Base-by-base conservation (phyloP, 257 asterid genomes). In the Paraleonurus japonicus region DNA sequence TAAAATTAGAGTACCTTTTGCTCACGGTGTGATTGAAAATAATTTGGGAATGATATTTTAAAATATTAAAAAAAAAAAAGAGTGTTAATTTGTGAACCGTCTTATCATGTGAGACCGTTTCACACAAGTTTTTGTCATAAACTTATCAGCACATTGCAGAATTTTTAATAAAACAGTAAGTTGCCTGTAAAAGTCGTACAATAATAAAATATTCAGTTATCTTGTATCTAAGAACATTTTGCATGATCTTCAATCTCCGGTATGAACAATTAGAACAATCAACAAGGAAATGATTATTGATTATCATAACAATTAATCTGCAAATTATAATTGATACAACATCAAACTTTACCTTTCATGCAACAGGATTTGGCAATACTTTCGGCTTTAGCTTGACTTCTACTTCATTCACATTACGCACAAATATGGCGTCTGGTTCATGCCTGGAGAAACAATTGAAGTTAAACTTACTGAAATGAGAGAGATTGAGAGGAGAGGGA, bases 381-480 rank as follows among this genome's bases (percentile, higher is more conserved):
- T 86, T 94, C 1, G 97, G 97, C 85, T 94, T 94, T 53, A 96
- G 96, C 86, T 85, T 91, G 53, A 89, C 96, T 84, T 91, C 98
- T 11, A 94, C 96, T 88, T 94, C 99, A 59, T 88, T 89, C 69
- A 91, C 96, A 22, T 86, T 85, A 19, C 99, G 96, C 19, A 94
- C 88, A 33, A 81, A 86, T 74, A 91, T 88, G 61, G 92, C 81
- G 66, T 94, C 99, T 2, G 96, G 95, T 62, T 89, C 98, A 61
- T 94, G 98, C 68, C 99, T 91, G 90, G 81, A 81, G 66, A 73
- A 68, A 47, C 3, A 26, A 58, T 7, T 4, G 23, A 50, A 66
- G 54, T 50, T 7, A 57, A 69, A 51, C 35, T 2, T 61, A 47
- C 26, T 28, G 5, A 30, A 0, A n/a, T n/a, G n/a, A n/a, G n/a